Evolutionary conservation across 2,329 filamentous ascomycete genomes (phyloP).

Genomic region (Ophiostoma angusticollis): DNA sequence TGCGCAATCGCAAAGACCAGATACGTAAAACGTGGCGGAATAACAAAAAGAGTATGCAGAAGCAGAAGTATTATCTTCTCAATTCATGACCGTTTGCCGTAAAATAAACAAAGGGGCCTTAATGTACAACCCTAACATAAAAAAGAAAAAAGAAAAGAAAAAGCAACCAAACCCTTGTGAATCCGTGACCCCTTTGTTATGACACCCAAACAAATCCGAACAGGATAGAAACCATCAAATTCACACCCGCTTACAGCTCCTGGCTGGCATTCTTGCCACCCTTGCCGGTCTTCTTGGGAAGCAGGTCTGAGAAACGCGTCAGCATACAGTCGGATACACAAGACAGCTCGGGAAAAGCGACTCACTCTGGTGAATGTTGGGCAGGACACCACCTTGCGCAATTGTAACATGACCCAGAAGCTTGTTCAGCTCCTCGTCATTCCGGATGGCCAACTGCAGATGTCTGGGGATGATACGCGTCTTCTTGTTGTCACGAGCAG

Average conservation of each 20-base stretch:
- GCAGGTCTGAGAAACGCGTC: conserved; percentile 53
- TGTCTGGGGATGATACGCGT: conserved; percentile 99
- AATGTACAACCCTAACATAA: conserved; percentile 59
- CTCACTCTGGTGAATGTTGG: conserved; percentile 98
- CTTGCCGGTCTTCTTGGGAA: conserved; percentile 99
- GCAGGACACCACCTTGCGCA: conserved; percentile 93
- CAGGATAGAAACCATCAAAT: conserved; percentile 41
- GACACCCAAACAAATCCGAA: conserved; percentile 54
- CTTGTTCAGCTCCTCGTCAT: conserved; percentile 99
- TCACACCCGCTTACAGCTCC: conserved; percentile 61
- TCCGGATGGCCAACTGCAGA: conserved; percentile 96
- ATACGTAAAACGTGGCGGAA: background rate
- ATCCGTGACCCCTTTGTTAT: conserved; percentile 72
- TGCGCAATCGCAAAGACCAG: background rate
- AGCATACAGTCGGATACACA: background rate
- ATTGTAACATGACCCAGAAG: conserved; percentile 95
- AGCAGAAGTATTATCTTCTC: conserved; percentile 35
- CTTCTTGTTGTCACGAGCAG: conserved; percentile 99
- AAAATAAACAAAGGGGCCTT: conserved; percentile 37
- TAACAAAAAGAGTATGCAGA: background rate
- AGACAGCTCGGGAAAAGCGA: conserved; percentile 16
- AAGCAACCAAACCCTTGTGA: conserved; percentile 55
- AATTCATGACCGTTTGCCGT: conserved; percentile 52
- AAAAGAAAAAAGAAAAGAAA: too few relatives aligned
- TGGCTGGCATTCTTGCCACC: conserved; percentile 83